phyloP scores from a whole-genome alignment of 2,329 filamentous ascomycete genomes.

The Grosmannia penicillata region DNA sequence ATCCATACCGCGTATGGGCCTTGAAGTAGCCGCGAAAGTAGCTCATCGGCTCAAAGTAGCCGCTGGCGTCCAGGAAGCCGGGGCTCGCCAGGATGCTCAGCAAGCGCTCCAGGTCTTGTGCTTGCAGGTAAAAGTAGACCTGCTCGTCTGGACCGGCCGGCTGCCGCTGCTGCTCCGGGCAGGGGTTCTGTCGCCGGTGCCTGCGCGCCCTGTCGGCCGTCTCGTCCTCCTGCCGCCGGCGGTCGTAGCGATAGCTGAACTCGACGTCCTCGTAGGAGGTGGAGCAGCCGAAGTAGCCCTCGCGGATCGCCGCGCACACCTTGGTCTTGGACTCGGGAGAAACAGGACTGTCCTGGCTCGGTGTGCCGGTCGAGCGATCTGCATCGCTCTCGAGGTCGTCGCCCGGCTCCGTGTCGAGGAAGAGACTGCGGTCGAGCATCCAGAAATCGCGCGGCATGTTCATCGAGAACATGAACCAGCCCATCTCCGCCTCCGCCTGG shows the following conservation, averaged over 20 bases:
- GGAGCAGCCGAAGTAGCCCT: not conserved
- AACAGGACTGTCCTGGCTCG: not conserved
- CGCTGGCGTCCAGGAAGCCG: not conserved
- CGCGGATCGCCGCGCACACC: not conserved
- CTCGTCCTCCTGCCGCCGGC: not conserved
- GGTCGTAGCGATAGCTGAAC: not conserved
- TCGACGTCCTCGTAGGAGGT: not conserved
- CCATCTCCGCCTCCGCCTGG: conserved; percentile 5
- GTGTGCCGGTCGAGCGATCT: not conserved
- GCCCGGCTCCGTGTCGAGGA: not conserved
- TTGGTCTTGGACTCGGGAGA: too few relatives aligned
- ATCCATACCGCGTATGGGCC: conserved; percentile 1
- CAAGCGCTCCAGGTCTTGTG: conserved; percentile 5
- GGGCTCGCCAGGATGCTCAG: not conserved
- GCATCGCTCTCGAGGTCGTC: not conserved
- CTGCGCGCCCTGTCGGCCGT: not conserved
- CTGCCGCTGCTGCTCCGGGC: not conserved
- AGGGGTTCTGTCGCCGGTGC: not conserved
- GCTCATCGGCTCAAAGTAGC: not conserved
- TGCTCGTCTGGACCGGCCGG: not conserved
- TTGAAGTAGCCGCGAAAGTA: conserved; percentile 6
- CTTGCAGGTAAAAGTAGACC: conserved; percentile 5
- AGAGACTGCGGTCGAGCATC: conserved; percentile 3
- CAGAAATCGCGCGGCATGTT: conserved; percentile 5
- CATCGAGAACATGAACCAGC: conserved; percentile 4